Evolutionary conservation across 129 eudicot genomes (phyloP), one percentile per base, ranked within the genome.

Genomic region (Flaveria robusta): DNA sequence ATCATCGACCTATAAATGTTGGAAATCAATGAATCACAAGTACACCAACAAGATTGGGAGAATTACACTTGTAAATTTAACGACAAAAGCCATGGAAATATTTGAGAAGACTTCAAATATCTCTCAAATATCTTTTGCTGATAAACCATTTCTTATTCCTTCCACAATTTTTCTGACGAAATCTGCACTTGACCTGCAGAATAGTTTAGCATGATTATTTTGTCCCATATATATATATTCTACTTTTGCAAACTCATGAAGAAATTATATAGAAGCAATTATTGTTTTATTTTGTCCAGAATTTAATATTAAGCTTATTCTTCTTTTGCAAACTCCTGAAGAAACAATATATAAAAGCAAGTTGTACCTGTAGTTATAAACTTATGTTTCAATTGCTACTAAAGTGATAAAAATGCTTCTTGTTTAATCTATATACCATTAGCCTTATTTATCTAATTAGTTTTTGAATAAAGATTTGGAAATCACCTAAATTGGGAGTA

Each of bases 81-180:
- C n/a, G 13, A 47, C 4, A 2, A 1, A 5, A n/a, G 59, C 59
- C 3, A 1, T 41, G 45, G 42, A 41, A 6, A 41, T 41, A 41
- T 41, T 7, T 9, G 11, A 24, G 7, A 3, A 54, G 24, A 54
- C 12, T 2, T 54, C 60, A n/a, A n/a, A n/a, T n/a, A n/a, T n/a
- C n/a, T n/a, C n/a, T n/a, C n/a, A n/a, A n/a, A n/a, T n/a, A 19
- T 54, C 19, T 7, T 2, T 26, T 54, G 60, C 23, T 19, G 60
- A 54, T 37, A 66, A 66, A 14, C 72, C 72, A 42, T 9, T 20
- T 42, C 42, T 68, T 9, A 64, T 47, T 49, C 16, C 78, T 59
- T 71, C 68, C 3, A 79, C 72, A 72, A 79, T 37, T 9, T 79
- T 60, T 6, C 72, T 47, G 13, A 82, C 79, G 3, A 77, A 56